phyloP scores from a whole-genome alignment of 768 basidiomycete species.

The Hydnum rufescens region DNA sequence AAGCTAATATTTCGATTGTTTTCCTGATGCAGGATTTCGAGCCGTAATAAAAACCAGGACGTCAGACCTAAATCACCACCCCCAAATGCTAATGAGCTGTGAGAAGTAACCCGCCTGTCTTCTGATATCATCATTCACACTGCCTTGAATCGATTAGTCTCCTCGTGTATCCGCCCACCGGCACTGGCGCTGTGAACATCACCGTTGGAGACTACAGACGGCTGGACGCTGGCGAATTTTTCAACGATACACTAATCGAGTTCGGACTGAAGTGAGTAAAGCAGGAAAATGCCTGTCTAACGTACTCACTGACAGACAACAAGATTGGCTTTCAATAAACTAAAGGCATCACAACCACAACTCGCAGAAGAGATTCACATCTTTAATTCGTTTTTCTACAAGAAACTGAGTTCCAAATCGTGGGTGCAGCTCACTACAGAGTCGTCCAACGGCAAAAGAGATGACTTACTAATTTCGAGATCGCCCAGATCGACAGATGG shows the following conservation, averaged over 20 bases:
- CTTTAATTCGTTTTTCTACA: constrained; percentile 97
- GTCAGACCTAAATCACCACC: too few species aligned
- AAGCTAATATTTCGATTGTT: too few species aligned
- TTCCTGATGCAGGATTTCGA: too few species aligned
- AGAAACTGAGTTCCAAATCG: constrained; percentile 66
- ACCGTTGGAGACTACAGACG: constrained; percentile 60
- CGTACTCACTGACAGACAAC: not conserved
- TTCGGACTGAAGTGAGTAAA: constrained; percentile 76
- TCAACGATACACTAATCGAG: constrained; percentile 94
- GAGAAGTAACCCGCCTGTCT: too few species aligned
- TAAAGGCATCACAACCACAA: constrained; percentile 34
- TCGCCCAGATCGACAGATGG: constrained; percentile 32
- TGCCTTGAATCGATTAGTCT: constrained; percentile 35
- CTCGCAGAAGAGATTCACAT: constrained; percentile 62
- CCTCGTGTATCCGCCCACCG: constrained; percentile 50
- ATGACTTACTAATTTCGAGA: not conserved
- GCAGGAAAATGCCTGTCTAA: too few species aligned
- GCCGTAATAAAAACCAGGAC: too few species aligned
- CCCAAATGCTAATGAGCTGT: not conserved
- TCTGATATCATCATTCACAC: too few species aligned
- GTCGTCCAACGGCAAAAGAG: too few species aligned
- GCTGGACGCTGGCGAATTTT: constrained; percentile 57
- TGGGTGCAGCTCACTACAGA: too few species aligned
- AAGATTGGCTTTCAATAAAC: constrained; percentile 50
- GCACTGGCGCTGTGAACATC: constrained; percentile 60